Percentiles rank a stretch among this genome's conserved stretches.
Evolutionary conservation across 805 yeast species (phyloP).

Genomic region (Candida tallmaniae): DNA sequence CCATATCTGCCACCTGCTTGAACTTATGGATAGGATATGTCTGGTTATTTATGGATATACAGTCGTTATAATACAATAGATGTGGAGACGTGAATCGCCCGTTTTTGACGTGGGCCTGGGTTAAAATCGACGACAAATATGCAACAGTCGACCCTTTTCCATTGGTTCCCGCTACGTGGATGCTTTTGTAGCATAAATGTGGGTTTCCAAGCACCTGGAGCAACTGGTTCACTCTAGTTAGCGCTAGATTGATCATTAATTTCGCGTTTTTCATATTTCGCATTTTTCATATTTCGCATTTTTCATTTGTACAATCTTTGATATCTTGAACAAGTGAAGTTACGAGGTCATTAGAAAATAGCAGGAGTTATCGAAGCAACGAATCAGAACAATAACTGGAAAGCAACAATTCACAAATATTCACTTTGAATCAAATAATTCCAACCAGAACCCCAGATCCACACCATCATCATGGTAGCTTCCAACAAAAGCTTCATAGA

Average conservation of each 20-base stretch:
- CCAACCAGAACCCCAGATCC: too few relatives aligned
- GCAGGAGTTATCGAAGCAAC: too few relatives aligned
- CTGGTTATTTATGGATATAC: conserved; percentile 60
- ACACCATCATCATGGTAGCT: too few relatives aligned
- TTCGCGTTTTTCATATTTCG: too few relatives aligned
- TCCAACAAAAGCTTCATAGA: too few relatives aligned
- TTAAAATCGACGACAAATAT: conserved; percentile 63
- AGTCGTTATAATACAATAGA: conserved; percentile 66
- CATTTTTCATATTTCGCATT: too few relatives aligned
- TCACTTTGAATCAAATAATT: too few relatives aligned
- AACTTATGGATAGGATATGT: conserved; percentile 50
- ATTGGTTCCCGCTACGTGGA: conserved; percentile 96
- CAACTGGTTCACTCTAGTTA: conserved; percentile 28
- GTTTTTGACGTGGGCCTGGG: conserved; percentile 42
- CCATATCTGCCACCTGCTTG: conserved; percentile 35
- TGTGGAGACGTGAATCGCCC: conserved; percentile 94
- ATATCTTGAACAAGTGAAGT: too few relatives aligned
- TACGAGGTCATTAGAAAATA: background rate
- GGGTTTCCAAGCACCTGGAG: conserved; percentile 59
- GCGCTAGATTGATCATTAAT: conserved; percentile 39
- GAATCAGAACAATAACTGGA: too few relatives aligned
- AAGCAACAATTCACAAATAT: too few relatives aligned
- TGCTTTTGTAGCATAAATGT: conserved; percentile 54
- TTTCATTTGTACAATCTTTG: too few relatives aligned
- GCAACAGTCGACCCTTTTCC: conserved; percentile 95